Conservation (phyloP, 495 filamentous ascomycete genomes). For the Durotheca rogersii region DNA sequence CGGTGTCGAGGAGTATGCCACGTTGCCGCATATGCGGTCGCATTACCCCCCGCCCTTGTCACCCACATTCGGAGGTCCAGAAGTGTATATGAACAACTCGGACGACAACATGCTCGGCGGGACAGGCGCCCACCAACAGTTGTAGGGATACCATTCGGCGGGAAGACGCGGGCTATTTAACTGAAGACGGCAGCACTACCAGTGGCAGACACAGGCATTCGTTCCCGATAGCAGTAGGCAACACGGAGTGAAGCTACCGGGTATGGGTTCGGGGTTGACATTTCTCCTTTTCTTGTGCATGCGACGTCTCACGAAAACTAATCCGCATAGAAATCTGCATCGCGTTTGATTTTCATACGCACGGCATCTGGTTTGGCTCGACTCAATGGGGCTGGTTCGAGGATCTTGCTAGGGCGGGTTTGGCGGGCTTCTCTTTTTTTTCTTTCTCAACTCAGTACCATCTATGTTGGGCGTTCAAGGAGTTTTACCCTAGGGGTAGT, state of each 20-base stretch:
- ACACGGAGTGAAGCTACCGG: background rate
- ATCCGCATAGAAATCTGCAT: slow-evolving; percentile 30
- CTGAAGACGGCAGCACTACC: background rate
- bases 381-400: slow-evolving; percentile 16
- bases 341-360: slow-evolving; percentile 8
- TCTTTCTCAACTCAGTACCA: slow-evolving; percentile 15
- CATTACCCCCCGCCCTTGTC: slow-evolving; percentile 12
- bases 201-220: background rate
- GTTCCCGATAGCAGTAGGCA: background rate
- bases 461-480: slow-evolving; percentile 24
- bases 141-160: slow-evolving; percentile 19
- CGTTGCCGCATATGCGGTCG: slow-evolving; percentile 16
- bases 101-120: slow-evolving; percentile 15
- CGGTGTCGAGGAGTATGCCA: slow-evolving; percentile 2
- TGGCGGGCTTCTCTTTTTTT: slow-evolving; percentile 5
- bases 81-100: slow-evolving; percentile 22
- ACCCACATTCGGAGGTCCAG: slow-evolving; percentile 21
- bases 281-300: slow-evolving; percentile 14
- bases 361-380: slow-evolving; percentile 26
- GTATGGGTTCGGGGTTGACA: background rate
- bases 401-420: slow-evolving; percentile 1
- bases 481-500: slow-evolving; percentile 1
- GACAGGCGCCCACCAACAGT: slow-evolving; percentile 24
- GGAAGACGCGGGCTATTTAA: slow-evolving; percentile 3
- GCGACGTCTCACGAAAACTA: slow-evolving; percentile 24